Evolutionary conservation across 192 early-diverging fungal species (phyloP).

Genomic region (Phycomyces blakesleeanus): DNA sequence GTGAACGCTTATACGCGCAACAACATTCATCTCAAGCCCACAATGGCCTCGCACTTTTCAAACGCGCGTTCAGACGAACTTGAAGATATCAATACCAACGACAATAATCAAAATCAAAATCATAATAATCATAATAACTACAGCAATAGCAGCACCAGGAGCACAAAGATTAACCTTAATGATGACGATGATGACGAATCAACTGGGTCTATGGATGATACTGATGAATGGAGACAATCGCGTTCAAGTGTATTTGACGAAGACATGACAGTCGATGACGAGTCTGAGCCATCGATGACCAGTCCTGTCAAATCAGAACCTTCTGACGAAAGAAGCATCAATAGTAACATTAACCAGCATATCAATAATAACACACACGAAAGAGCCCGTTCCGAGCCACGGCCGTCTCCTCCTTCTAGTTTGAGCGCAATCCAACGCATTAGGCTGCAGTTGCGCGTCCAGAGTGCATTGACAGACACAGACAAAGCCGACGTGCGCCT

Average conservation of each 20-base stretch:
- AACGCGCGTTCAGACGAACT: background rate
- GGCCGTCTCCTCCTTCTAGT: constrained; percentile 3
- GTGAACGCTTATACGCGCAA: constrained; percentile 34
- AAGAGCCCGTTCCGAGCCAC: background rate
- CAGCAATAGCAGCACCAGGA: no score
- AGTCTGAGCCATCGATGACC: background rate
- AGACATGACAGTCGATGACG: background rate
- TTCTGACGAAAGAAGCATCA: no score
- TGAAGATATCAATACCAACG: no score
- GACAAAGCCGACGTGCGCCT: constrained; percentile 17
- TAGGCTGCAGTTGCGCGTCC: constrained; percentile 31
- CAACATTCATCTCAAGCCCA: constrained; percentile 25
- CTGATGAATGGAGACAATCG: no score
- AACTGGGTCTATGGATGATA: no score
- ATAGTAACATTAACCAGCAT: background rate
- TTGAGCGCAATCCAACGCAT: constrained; percentile 30
- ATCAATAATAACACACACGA: background rate
- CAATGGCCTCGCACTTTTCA: constrained; percentile 24
- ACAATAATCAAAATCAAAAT: background rate
- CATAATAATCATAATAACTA: no score
- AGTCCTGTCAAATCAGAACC: no score
- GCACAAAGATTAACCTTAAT: no score
- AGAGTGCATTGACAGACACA: constrained; percentile 17
- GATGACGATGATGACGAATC: no score
- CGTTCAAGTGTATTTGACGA: no score